Evolutionary conservation across 441 rosid species (phyloP).

Genomic region (Gossypium davidsonii): DNA sequence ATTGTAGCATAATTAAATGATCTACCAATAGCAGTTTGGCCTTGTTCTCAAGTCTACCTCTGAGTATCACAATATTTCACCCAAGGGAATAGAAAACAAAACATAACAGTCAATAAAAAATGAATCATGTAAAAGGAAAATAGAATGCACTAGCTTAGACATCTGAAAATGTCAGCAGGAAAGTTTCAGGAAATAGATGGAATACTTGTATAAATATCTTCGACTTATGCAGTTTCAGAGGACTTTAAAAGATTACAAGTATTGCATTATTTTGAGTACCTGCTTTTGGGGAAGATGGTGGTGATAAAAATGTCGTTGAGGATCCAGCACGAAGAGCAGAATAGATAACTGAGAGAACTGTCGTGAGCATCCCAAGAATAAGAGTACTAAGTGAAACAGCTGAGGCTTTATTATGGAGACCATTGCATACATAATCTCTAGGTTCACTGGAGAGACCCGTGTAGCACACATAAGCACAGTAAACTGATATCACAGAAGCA

Average conservation of each 20-base stretch:
- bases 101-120: not conserved
- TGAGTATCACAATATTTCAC: not conserved
- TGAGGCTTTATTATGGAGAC: slow-evolving; percentile 65
- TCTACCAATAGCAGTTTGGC: not conserved
- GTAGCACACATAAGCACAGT: slow-evolving; percentile 92
- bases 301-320: slow-evolving; percentile 76
- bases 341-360: slow-evolving; percentile 81
- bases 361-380: slow-evolving; percentile 85
- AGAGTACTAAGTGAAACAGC: slow-evolving; percentile 78
- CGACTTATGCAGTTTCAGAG: not conserved
- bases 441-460: slow-evolving; percentile 98
- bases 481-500: slow-evolving; percentile 86
- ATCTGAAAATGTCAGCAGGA: not conserved
- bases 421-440: slow-evolving; percentile 78
- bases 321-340: slow-evolving; percentile 97
- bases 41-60: not conserved
- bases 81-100: not conserved
- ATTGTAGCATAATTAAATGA: not conserved
- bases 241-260: not conserved
- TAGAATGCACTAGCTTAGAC: not conserved
- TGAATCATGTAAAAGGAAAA: not conserved
- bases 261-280: slow-evolving; percentile 30
- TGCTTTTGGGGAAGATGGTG: slow-evolving; percentile 87
- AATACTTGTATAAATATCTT: not conserved
- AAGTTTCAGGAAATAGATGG: not conserved